A percentile compares a stretch with the other conserved stretches of the same genome.
Conservation (phyloP, 305 asterid genomes). For the Solanum hybrid region DNA sequence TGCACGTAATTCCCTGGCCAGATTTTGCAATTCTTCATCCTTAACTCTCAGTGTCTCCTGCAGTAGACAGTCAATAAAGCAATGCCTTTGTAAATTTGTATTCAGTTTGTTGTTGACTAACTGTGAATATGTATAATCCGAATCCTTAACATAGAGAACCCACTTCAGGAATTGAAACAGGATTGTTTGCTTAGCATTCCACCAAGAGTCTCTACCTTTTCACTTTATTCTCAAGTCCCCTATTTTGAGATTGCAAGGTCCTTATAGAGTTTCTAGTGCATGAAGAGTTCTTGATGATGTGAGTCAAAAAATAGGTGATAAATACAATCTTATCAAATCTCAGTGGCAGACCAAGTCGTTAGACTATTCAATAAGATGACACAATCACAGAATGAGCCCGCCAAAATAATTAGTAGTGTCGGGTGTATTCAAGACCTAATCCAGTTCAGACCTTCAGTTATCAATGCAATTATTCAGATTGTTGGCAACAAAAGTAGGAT, state of each 20-base stretch:
- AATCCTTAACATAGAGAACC: not conserved
- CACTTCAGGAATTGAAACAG: not conserved
- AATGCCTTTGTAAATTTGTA: not conserved
- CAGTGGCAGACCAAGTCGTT: not conserved
- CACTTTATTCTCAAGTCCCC: not conserved
- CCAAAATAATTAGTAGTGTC: not conserved
- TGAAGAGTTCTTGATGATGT: not conserved
- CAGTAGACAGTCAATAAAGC: conserved; percentile 11
- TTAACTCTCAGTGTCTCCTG: conserved; percentile 96
- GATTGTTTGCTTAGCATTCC: not conserved
- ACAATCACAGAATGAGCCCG: not conserved
- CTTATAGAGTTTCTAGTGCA: not conserved
- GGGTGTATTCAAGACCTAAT: not conserved
- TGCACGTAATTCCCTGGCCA: conserved; percentile 85
- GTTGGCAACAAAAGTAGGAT: not conserved
- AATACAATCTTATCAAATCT: not conserved
- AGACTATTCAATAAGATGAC: not conserved
- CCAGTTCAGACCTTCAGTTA: not conserved
- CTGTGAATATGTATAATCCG: not conserved
- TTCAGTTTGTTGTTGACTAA: not conserved
- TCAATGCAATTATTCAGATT: not conserved
- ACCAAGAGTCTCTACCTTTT: not conserved
- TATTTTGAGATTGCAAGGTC: not conserved
- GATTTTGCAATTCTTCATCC: conserved; percentile 95
- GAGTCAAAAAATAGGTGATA: not conserved